Percentiles rank a stretch among this genome's conserved stretches.
Conservation (phyloP, 208 protist species). For the Trypanosoma boissoni region DNA sequence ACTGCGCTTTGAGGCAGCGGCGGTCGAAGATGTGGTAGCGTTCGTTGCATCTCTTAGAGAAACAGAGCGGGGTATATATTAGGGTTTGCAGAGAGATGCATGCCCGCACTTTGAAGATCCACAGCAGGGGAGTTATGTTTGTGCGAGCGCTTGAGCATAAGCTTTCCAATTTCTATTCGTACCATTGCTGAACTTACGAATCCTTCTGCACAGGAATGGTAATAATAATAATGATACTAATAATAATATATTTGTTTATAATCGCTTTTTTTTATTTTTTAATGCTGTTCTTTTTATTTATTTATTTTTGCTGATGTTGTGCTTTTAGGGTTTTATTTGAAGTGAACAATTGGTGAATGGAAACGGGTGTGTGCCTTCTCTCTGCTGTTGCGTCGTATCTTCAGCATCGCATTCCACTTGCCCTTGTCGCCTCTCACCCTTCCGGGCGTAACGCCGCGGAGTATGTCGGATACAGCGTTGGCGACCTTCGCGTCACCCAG, state of each 20-base stretch:
- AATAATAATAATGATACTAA: slow-evolving; percentile 25
- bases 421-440: slow-evolving; percentile 18
- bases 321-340: background rate
- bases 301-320: slow-evolving; percentile 6
- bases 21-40: slow-evolving; percentile 39
- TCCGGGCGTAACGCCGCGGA: slow-evolving; percentile 15
- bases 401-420: slow-evolving; percentile 14
- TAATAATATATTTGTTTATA: background rate
- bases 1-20: slow-evolving; percentile 45
- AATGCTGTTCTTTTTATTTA: background rate
- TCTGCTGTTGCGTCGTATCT: slow-evolving; percentile 48
- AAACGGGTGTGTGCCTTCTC: slow-evolving; percentile 16
- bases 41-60: slow-evolving; percentile 56
- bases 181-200: too few relatives aligned
- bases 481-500: slow-evolving; percentile 38
- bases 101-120: too few relatives aligned
- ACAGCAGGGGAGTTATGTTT: too few relatives aligned
- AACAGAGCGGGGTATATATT: background rate
- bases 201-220: too few relatives aligned
- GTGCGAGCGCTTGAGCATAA: too few relatives aligned
- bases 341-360: too few relatives aligned
- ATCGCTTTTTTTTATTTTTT: slow-evolving; percentile 10
- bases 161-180: too few relatives aligned
- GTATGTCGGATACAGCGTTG: slow-evolving; percentile 23
- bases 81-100: too few relatives aligned